These are phyloP conservation scores for Pseudotsuga menziesii DNA, from an alignment of 75 land plant species.

Conservation along the genomic window DNA sequence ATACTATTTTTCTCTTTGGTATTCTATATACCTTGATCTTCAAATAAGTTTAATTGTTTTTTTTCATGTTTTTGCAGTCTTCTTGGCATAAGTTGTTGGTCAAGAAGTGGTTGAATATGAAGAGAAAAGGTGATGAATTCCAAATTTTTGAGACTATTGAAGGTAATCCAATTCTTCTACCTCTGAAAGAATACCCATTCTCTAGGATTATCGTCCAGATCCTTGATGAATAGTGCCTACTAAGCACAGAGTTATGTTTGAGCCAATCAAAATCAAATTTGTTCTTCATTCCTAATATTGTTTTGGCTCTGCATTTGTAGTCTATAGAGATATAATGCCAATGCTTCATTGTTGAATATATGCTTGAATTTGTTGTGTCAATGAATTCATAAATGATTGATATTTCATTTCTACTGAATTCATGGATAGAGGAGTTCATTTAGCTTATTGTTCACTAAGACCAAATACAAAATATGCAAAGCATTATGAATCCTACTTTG, in stretches of 20 bases:
- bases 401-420: not conserved
- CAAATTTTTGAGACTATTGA: slow-evolving; percentile 20
- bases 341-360: not conserved
- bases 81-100: slow-evolving; percentile 49
- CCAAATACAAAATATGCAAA: not conserved
- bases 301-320: not conserved
- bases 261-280: not conserved
- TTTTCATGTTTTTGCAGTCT: not conserved
- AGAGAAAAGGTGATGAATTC: slow-evolving; percentile 24
- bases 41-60: not conserved
- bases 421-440: not conserved
- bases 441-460: not conserved
- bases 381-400: not conserved
- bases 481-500: not conserved
- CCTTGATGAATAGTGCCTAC: no score
- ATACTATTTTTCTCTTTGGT: not conserved
- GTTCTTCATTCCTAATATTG: not conserved
- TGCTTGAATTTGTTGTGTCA: not conserved
- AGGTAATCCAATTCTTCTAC: not conserved
- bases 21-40: not conserved
- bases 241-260: no score
- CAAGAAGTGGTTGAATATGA: slow-evolving; percentile 53
- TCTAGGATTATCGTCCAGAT: no score
- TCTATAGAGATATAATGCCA: not conserved
- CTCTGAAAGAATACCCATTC: not conserved